These are phyloP conservation scores for Lipomyces yamanashiensis DNA, from an alignment of 805 yeast species.

Conservation along the genomic window DNA sequence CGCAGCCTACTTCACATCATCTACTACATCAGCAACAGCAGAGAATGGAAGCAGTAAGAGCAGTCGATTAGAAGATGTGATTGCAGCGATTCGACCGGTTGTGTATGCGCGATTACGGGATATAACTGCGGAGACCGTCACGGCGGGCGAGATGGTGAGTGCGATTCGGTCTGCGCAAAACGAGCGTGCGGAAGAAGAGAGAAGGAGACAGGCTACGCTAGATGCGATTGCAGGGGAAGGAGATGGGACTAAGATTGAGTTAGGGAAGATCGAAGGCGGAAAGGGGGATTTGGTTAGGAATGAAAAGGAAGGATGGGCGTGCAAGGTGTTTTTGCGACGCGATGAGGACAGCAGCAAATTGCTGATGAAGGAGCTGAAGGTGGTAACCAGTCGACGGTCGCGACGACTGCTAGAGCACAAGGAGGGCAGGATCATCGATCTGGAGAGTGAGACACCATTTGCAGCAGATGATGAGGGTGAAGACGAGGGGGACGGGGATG, in stretches of 20 bases:
- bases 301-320: constrained; percentile 10
- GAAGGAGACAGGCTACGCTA: neutral
- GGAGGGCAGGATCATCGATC: constrained; percentile 1
- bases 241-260: constrained; percentile 2
- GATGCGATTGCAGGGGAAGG: neutral
- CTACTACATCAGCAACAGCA: too few relatives aligned
- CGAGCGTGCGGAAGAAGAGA: neutral
- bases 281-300: constrained; percentile 6
- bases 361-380: constrained; percentile 10
- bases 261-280: constrained; percentile 6
- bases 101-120: constrained; percentile 6
- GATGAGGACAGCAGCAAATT: constrained; percentile 5
- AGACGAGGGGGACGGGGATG: constrained; percentile 14
- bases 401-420: neutral
- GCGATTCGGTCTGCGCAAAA: neutral
- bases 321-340: constrained; percentile 9
- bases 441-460: neutral
- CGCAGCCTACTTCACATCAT: constrained; percentile 2
- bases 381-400: neutral
- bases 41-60: neutral
- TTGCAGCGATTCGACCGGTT: constrained; percentile 6
- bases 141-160: constrained; percentile 2
- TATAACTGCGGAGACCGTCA: neutral
- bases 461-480: constrained; percentile 1
- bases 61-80: neutral